These are phyloP conservation scores for Coniochaeta prunicola DNA, from an alignment of 2,329 filamentous ascomycete genomes.

Conservation along the genomic window DNA sequence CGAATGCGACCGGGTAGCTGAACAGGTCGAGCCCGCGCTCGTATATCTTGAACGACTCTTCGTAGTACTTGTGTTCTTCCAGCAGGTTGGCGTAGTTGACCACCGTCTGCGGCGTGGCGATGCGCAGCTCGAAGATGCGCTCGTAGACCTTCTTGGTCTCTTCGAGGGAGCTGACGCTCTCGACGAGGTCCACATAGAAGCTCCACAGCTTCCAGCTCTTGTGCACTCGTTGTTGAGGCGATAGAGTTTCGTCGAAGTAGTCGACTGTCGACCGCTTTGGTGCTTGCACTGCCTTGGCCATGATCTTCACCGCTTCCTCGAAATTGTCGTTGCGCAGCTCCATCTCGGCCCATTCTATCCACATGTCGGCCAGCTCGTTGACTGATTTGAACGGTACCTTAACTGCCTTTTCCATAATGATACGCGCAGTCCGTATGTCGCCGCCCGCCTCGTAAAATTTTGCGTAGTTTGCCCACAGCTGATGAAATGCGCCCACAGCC, in stretches of 20 bases:
- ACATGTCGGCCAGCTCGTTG: constrained; percentile 93
- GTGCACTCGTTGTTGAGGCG: constrained; percentile 92
- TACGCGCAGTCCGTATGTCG: constrained; percentile 74
- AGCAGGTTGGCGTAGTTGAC: constrained; percentile 97
- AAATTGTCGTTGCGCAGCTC: constrained; percentile 95
- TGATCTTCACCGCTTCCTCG: constrained; percentile 86
- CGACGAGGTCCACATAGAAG: constrained; percentile 96
- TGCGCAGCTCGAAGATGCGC: constrained; percentile 93
- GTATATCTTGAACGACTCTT: constrained; percentile 97
- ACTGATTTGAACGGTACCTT: constrained; percentile 98
- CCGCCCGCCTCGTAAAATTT: constrained; percentile 91
- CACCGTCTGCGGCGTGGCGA: constrained; percentile 95
- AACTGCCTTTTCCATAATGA: constrained; percentile 96
- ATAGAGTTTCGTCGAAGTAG: constrained; percentile 93
- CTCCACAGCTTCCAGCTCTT: constrained; percentile 99
- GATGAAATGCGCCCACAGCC: constrained; percentile 85
- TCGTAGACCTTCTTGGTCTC: constrained; percentile 95
- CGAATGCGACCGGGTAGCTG: constrained; percentile 95
- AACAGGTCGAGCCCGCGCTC: constrained; percentile 97
- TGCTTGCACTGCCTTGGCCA: constrained; percentile 96
- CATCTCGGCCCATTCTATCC: constrained; percentile 99
- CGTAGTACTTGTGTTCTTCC: constrained; percentile 90
- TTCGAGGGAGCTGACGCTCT: constrained; percentile 84
- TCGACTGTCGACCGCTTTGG: constrained; percentile 97
- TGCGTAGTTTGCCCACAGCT: constrained; percentile 93